Percentiles rank a stretch among this genome's conserved stretches.
Evolutionary conservation across 2,329 filamentous ascomycete genomes (phyloP).

Genomic region (Sporothrix variecibatus): DNA sequence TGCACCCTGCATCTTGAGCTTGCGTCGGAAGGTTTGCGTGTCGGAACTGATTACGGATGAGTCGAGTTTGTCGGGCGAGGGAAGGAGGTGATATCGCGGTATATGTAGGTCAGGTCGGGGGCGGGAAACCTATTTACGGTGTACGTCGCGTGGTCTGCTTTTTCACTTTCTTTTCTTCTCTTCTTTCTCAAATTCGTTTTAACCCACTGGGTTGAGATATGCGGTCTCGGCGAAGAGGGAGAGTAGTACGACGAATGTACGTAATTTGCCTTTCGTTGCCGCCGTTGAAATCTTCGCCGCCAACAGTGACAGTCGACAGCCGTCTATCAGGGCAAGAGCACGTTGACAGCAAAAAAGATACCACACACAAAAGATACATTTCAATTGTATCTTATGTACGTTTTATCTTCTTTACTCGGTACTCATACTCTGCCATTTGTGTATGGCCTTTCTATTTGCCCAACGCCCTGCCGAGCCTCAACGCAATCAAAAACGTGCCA

Average conservation of each 20-base stretch:
- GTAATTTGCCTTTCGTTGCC: conserved; percentile 5
- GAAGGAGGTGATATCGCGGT: not conserved
- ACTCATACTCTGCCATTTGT: not conserved
- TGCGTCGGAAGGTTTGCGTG: not conserved
- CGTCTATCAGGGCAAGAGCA: not conserved
- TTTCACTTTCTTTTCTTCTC: not conserved
- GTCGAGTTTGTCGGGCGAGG: not conserved
- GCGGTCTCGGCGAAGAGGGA: not conserved
- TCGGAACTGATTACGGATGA: conserved; percentile 5
- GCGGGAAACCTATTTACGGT: not conserved
- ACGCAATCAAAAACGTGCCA: conserved; percentile 1
- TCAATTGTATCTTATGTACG: not conserved
- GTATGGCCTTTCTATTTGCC: not conserved
- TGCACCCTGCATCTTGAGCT: not conserved
- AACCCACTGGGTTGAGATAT: not conserved
- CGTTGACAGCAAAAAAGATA: not conserved
- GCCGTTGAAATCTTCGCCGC: not conserved
- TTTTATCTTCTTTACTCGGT: not conserved
- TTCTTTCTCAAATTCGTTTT: not conserved
- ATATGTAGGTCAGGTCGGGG: not conserved
- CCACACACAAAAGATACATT: not conserved
- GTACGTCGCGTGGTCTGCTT: not conserved
- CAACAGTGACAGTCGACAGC: not conserved
- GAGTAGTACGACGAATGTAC: not conserved
- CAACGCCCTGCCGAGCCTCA: conserved; percentile 13